Evolutionary conservation across 2,329 filamentous ascomycete species (phyloP).

Genomic region (Ophiostoma piceae): DNA sequence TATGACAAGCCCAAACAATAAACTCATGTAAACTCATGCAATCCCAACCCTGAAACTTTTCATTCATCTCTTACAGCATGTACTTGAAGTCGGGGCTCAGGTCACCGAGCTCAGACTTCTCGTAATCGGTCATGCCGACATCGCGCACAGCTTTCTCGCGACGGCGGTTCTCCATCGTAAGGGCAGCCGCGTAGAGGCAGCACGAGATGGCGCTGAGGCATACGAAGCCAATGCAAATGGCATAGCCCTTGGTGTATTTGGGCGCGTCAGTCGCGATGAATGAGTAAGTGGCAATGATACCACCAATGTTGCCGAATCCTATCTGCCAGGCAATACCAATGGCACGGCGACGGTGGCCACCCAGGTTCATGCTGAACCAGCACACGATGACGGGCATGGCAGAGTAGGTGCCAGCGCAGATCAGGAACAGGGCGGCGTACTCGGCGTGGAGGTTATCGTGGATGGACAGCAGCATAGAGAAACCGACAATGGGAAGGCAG

Average conservation of each 20-base stretch:
- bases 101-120: slow-evolving; percentile 40
- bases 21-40: neutral
- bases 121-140: slow-evolving; percentile 33
- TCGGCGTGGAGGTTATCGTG: slow-evolving; percentile 62
- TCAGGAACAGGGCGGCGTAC: slow-evolving; percentile 76
- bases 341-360: slow-evolving; percentile 64
- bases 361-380: slow-evolving; percentile 78
- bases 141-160: slow-evolving; percentile 41
- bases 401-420: slow-evolving; percentile 72
- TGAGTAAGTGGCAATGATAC: slow-evolving; percentile 69
- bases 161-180: slow-evolving; percentile 55
- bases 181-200: slow-evolving; percentile 53
- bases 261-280: slow-evolving; percentile 65
- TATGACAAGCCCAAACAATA: neutral
- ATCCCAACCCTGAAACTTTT: neutral
- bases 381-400: slow-evolving; percentile 87
- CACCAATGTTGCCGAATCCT: slow-evolving; percentile 73
- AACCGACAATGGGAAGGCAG: slow-evolving; percentile 64
- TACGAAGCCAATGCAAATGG: slow-evolving; percentile 70
- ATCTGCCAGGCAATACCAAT: slow-evolving; percentile 73
- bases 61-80: slow-evolving; percentile 32
- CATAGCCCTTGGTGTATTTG: slow-evolving; percentile 65
- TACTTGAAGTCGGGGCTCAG: slow-evolving; percentile 37
- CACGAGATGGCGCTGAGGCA: slow-evolving; percentile 60
- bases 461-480: slow-evolving; percentile 66